Base-by-base conservation (phyloP, 2,329 filamentous ascomycete species). In the Trichocomaceae sp. region DNA sequence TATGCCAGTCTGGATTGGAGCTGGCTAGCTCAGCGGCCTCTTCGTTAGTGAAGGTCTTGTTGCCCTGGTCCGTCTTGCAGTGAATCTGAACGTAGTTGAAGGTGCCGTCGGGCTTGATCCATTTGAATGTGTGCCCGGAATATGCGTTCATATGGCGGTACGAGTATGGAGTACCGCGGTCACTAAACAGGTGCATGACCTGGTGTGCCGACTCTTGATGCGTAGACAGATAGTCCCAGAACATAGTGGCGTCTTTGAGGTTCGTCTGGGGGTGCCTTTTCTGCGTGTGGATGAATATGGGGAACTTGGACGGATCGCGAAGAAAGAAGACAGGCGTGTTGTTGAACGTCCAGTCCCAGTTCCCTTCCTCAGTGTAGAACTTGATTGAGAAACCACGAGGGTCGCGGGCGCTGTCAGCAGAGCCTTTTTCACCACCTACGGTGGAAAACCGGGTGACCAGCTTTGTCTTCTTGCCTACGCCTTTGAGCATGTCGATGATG, bases 321-420 rank as follows among this genome's bases (percentile, higher is more conserved):
- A 88, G 65, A 71, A 90, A 89, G 76, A 89, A 90, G 2, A 88
- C 81, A 0, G 86, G 86, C 0, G 84, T 87, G 66, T 88, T 88
- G 74, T 87, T 88, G 58, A 81, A 82, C 15, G 88, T 85, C 68
- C 84, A 77, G 63, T 88, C 85, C 79, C 81, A 86, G 62, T 88
- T 88, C n/a, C 85, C 85, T 62, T 88, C 82, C 17, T 85, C 81
- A 0, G 86, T 88, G 37, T 84, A 79, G 71, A 90, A 86, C 72
- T 89, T 90, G 59, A 87, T 76, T 1, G 84, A 79, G 63, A 90
- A 89, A 0, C 87, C 87, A 63, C 85, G 77, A 9, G 85, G 85
- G 61, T 90, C 86, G 57, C 87, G 82, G 31, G 84, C 85, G 60
- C 81, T 83, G 63, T 90, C 86, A 55, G 85, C 78, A 3, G 83